Evolutionary conservation across 495 filamentous ascomycete genomes (phyloP).

Genomic region (Aspergillus panamensis): DNA sequence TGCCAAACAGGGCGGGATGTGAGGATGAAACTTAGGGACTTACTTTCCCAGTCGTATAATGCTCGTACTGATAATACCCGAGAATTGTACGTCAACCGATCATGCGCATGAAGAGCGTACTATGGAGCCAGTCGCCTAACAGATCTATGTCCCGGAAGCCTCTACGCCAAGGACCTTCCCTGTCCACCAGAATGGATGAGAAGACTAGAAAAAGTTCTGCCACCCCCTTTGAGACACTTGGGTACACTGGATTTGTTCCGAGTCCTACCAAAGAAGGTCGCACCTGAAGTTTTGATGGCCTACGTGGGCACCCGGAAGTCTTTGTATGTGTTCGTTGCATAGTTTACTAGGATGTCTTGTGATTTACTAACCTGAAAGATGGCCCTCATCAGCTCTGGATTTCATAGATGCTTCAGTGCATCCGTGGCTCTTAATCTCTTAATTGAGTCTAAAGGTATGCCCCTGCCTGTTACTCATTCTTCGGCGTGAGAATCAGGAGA

Average conservation of each 20-base stretch:
- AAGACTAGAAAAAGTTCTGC: conserved; percentile 12
- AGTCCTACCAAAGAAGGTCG: conserved; percentile 18
- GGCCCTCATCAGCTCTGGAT: conserved; percentile 16
- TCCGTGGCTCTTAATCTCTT: conserved; percentile 24
- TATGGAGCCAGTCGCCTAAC: background rate
- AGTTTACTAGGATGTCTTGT: background rate
- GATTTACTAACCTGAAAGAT: background rate
- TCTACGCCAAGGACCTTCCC: conserved; percentile 24
- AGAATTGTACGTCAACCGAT: conserved; percentile 15
- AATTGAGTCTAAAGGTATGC: conserved; percentile 20
- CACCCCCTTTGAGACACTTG: conserved; percentile 16
- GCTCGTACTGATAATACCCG: conserved; percentile 4
- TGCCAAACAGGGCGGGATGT: conserved; percentile 23
- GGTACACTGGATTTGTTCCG: conserved; percentile 24
- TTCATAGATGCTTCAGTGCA: conserved; percentile 27
- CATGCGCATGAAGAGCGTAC: background rate
- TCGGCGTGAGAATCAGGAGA: background rate
- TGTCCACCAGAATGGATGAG: conserved; percentile 21
- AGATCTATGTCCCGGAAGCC: conserved; percentile 4
- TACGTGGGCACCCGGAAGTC: conserved; percentile 24
- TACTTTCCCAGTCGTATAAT: conserved; percentile 12
- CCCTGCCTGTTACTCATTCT: background rate
- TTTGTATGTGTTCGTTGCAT: conserved; percentile 13
- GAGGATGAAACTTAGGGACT: conserved; percentile 18
- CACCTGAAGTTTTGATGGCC: conserved; percentile 25